Percentiles rank a stretch among this genome's conserved stretches.
These are phyloP conservation scores for Sporothrix pseudoabietina DNA, from an alignment of 2,329 filamentous ascomycete species.

Conservation along the genomic window DNA sequence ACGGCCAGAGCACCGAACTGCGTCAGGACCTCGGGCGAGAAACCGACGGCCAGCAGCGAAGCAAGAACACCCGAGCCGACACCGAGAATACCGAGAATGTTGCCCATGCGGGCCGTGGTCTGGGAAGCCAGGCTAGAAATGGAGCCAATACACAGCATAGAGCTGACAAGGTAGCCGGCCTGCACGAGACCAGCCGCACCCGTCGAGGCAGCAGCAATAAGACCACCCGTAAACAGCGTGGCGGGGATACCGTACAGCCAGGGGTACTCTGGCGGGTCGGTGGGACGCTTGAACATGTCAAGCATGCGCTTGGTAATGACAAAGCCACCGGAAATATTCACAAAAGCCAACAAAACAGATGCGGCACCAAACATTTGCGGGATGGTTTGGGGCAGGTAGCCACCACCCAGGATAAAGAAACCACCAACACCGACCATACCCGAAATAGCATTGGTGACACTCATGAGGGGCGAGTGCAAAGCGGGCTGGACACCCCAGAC, in stretches of 20 bases:
- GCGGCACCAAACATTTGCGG: constrained; percentile 76
- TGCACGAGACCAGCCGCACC: constrained; percentile 83
- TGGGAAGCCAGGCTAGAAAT: constrained; percentile 81
- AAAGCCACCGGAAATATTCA: constrained; percentile 86
- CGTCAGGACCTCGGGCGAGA: constrained; percentile 73
- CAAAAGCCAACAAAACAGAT: constrained; percentile 82
- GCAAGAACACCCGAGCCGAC: constrained; percentile 81
- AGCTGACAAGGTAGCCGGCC: constrained; percentile 83
- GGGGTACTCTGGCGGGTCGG: constrained; percentile 83
- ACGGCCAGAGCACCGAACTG: constrained; percentile 79
- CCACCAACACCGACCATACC: constrained; percentile 88
- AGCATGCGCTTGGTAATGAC: constrained; percentile 93
- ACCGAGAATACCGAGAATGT: constrained; percentile 82
- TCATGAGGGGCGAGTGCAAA: constrained; percentile 87
- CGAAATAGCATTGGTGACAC: constrained; percentile 89
- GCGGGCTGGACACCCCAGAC: constrained; percentile 86
- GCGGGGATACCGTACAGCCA: constrained; percentile 84
- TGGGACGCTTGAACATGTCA: constrained; percentile 86
- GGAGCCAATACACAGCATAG: constrained; percentile 81
- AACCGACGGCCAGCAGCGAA: constrained; percentile 78
- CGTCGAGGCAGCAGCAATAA: constrained; percentile 75
- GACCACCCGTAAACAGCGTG: constrained; percentile 76
- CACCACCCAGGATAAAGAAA: constrained; percentile 85
- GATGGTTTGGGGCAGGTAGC: constrained; percentile 73
- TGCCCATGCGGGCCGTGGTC: constrained; percentile 79